Base-by-base conservation (phyloP, 192 early-diverging fungal genomes). In the Backusella tuberculispora region DNA sequence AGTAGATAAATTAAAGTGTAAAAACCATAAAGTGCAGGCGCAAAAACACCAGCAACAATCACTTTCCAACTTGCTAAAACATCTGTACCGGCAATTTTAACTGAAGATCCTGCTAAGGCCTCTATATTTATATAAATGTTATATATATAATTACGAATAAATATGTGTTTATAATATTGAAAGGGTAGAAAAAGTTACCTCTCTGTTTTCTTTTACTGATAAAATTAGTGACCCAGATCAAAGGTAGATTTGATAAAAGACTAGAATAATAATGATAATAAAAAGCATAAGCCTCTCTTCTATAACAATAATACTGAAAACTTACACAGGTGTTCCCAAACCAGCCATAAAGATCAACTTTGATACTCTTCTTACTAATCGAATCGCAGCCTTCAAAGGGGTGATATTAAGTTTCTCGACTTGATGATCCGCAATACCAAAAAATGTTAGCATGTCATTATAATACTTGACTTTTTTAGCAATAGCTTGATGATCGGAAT, bases 21-120 rank as follows among this genome's bases (percentile, higher is more conserved):
- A 1, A 84, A 70, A 13, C 87, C 87, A 76, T 95, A 95, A 17
- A 94, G 84, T 17, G 87, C 69, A 5, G 95, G 95, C 24, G 90
- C 87, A 26, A 93, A 85, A 6, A 89, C 89, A 26, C 89, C 79
- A 19, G 92, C 90, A 29, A 95, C 91, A 24, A 96, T 81, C 15
- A 96, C 84, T 78, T 98, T 98, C 98, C 97, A 98, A 3, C 96
- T 98, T 0, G 94, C 95, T 19, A 99, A 83, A 6, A 99, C 98
- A 74, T 99, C 98, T 64, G 90, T 88, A 10, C 93, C 98, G 60
- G 90, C 88, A 75, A 99, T 90, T 79, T 99, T 99, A 47, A 99
- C 96, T 34, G 89, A 95, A 13, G 96, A 97, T 21, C 85, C 93
- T 12, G 93, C 93, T 69, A 95, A 84, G 0, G 97, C 97, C 74